Base-by-base conservation (phyloP, 1,284 basidiomycete genomes). In the Cerioporus squamosus region DNA sequence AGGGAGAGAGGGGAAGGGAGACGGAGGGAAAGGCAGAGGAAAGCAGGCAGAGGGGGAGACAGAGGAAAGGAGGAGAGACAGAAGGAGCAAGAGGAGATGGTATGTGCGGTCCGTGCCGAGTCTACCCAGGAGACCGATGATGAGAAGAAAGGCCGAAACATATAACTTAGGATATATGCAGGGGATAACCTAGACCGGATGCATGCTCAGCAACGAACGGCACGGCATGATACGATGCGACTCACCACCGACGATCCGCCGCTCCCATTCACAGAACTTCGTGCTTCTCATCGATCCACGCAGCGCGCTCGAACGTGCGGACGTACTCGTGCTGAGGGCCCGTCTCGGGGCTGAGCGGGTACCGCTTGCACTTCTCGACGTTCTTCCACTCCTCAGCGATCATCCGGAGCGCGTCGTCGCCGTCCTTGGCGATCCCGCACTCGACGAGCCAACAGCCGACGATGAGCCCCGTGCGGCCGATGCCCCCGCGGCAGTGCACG, bases 361-460 rank as follows among this genome's bases (percentile, higher is more conserved):
- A 91, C 7, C 87, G 79, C 54, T 80, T 83, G 75, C 81, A 89
- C 75, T 91, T 91, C 72, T 88, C 88, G 47, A 91, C 89, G 3
- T 78, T 81, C 68, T 82, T 80, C 90, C 90, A 91, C 64, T 90
- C 83, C 53, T 77, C 70, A 14, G 83, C 87, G 64, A 91, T 86
- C 56, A 87, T 79, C 10, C 75, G 69, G 24, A 90, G 72, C 3
- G 88, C 88, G 59, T 87, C 85, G 57, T 78, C 79, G 9, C 88
- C 89, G 64, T 85, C 80, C 61, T 75, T 74, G 38, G 85, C 87
- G 43, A 76, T 71, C 1, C 84, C 83, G 33, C 83, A 82, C 72
- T 90, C 83, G 43, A 91, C 85, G 42, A 91, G 81, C 87, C 87
- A 90, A 68, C 88, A 91, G 9, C 90, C 88, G 48, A 91, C 81